A percentile compares a stretch with the other conserved stretches of the same genome.
Evolutionary conservation across 306 rosid species (phyloP).

Genomic region (Castanea sativa): DNA sequence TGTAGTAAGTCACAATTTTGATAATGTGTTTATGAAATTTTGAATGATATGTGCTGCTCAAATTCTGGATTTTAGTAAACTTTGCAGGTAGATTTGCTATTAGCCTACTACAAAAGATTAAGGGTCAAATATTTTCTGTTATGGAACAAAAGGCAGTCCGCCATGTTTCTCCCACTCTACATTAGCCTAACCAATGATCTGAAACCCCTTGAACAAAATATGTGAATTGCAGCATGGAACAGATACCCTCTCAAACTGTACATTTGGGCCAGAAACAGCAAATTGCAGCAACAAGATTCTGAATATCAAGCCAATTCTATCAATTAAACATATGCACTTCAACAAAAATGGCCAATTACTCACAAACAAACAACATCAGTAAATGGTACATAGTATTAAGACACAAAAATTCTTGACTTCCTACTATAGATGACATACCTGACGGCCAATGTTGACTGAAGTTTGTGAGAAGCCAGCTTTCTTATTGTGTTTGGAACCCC

Average conservation of each 20-base stretch:
- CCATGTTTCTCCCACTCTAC: not conserved
- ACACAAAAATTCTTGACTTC: not conserved
- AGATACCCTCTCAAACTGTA: constrained; percentile 9
- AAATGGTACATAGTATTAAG: not conserved
- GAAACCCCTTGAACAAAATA: constrained; percentile 13
- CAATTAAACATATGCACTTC: not conserved
- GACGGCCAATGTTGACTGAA: constrained; percentile 96
- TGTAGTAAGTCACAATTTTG: too few relatives aligned
- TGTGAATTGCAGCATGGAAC: constrained; percentile 3
- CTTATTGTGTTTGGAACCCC: constrained; percentile 95
- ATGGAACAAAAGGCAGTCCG: not conserved
- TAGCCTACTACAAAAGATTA: constrained; percentile 1
- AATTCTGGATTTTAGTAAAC: not conserved
- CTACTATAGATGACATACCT: constrained; percentile 46
- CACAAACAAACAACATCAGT: not conserved
- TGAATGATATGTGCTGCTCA: not conserved
- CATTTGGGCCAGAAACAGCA: not conserved
- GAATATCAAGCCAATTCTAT: not conserved
- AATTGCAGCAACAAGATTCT: constrained; percentile 1
- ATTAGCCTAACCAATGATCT: not conserved
- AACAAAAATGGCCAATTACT: constrained; percentile 20
- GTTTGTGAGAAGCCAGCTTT: constrained; percentile 90
- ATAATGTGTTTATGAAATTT: too few relatives aligned
- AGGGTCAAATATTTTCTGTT: not conserved
- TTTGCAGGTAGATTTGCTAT: not conserved